Percentiles rank a stretch among this genome's conserved stretches.
These are phyloP conservation scores for Kockovaella imperatae DNA, from an alignment of 768 basidiomycete genomes.

Conservation along the genomic window DNA sequence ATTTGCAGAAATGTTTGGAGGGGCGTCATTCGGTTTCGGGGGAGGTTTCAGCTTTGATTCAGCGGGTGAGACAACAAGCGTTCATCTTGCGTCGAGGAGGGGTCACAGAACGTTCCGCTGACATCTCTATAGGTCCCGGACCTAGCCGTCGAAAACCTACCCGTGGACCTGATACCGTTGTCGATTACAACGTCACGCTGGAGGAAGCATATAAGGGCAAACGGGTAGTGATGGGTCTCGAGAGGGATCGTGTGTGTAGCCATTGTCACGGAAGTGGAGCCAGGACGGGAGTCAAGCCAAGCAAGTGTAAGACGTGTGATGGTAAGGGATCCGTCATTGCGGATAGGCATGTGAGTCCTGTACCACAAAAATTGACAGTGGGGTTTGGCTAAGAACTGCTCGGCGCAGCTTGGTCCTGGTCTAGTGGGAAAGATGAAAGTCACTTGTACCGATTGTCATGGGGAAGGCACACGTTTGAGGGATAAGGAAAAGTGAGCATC, in stretches of 20 bases:
- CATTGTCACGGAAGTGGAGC: conserved; percentile 78
- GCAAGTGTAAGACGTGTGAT: conserved; percentile 68
- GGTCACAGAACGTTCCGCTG: no score
- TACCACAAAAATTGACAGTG: background rate
- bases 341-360: conserved; percentile 41
- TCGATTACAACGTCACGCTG: conserved; percentile 65
- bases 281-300: conserved; percentile 73
- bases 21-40: conserved; percentile 58
- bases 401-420: conserved; percentile 46
- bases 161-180: conserved; percentile 22
- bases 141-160: conserved; percentile 18
- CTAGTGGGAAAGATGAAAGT: conserved; percentile 42
- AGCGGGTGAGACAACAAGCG: no score
- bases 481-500: conserved; percentile 36
- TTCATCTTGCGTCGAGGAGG: no score
- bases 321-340: conserved; percentile 58
- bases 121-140: conserved; percentile 5
- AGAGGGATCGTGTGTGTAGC: conserved; percentile 70
- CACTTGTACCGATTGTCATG: conserved; percentile 44
- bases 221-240: conserved; percentile 77
- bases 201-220: conserved; percentile 93
- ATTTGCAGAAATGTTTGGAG: conserved; percentile 44
- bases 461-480: conserved; percentile 30
- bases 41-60: conserved; percentile 57
- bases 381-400: background rate